Conservation (phyloP, 208 protist genomes). For the Trypanosoma lewisi region DNA sequence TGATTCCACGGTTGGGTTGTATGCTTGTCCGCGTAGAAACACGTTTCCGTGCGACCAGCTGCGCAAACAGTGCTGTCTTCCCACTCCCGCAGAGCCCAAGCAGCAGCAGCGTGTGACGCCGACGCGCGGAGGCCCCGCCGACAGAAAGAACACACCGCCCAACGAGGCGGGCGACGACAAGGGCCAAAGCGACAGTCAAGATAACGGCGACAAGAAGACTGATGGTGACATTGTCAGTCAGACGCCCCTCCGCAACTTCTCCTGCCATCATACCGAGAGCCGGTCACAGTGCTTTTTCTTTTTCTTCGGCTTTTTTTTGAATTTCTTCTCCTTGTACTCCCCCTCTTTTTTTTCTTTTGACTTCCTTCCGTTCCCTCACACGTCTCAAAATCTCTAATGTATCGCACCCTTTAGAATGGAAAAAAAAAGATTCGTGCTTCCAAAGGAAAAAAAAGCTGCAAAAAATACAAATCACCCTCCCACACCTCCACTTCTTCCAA, state of each 20-base stretch:
- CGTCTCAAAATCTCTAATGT: too few relatives aligned
- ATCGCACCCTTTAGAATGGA: too few relatives aligned
- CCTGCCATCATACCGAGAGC: too few relatives aligned
- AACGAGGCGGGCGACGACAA: constrained; percentile 25
- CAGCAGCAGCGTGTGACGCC: constrained; percentile 38
- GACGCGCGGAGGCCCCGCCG: constrained; percentile 10
- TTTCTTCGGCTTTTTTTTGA: too few relatives aligned
- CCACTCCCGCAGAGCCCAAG: constrained; percentile 66
- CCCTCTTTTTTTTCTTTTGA: too few relatives aligned
- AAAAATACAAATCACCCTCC: too few relatives aligned
- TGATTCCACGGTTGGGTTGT: constrained; percentile 41
- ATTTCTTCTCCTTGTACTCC: too few relatives aligned
- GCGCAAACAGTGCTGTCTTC: constrained; percentile 79
- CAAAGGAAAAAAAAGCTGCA: too few relatives aligned
- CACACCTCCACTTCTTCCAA: too few relatives aligned
- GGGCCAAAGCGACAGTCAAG: constrained; percentile 3
- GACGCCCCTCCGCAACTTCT: not conserved
- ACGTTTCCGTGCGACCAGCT: constrained; percentile 34
- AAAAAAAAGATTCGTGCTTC: too few relatives aligned
- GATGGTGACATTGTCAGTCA: not conserved
- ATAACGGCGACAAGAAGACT: constrained; percentile 6
- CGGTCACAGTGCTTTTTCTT: too few relatives aligned
- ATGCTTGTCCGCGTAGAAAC: constrained; percentile 60
- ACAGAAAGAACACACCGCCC: constrained; percentile 7
- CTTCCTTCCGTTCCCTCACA: too few relatives aligned